phyloP scores from a whole-genome alignment of 106 monocot genomes.

The Platanthera zijinensis region DNA sequence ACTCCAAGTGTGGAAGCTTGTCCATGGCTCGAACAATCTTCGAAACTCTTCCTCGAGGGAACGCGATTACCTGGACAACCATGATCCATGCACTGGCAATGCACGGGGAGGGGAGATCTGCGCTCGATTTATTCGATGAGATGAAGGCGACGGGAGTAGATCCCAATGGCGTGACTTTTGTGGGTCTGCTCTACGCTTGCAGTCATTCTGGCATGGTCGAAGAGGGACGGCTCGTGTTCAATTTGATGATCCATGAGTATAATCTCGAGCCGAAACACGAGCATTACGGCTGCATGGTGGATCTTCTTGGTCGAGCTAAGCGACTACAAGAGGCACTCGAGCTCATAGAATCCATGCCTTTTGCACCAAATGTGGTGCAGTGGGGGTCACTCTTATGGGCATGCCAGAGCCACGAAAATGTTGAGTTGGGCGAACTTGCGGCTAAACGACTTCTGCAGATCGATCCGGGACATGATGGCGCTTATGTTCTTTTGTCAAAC shows the following conservation, averaged over 20 bases:
- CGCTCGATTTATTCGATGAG: slow-evolving; percentile 18
- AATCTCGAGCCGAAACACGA: slow-evolving; percentile 37
- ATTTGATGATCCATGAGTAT: slow-evolving; percentile 31
- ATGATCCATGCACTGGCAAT: slow-evolving; percentile 46
- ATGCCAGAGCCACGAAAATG: slow-evolving; percentile 31
- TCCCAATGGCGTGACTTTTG: slow-evolving; percentile 36
- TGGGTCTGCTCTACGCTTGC: slow-evolving; percentile 37
- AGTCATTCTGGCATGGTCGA: slow-evolving; percentile 44
- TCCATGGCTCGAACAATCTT: slow-evolving; percentile 21
- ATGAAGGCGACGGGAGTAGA: slow-evolving; percentile 26
- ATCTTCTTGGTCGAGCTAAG: slow-evolving; percentile 57
- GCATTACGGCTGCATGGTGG: slow-evolving; percentile 75
- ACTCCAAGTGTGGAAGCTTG: slow-evolving; percentile 36
- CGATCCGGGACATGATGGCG: slow-evolving; percentile 44
- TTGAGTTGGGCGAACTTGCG: slow-evolving; percentile 39
- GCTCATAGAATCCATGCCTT: slow-evolving; percentile 51
- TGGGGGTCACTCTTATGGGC: slow-evolving; percentile 63
- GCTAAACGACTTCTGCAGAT: slow-evolving; percentile 44
- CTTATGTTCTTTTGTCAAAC: slow-evolving; percentile 56
- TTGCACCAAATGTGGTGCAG: slow-evolving; percentile 33
- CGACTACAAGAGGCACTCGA: slow-evolving; percentile 39
- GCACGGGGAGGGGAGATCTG: slow-evolving; percentile 32
- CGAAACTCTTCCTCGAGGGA: slow-evolving; percentile 13
- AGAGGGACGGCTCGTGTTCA: slow-evolving; percentile 38
- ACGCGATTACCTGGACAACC: slow-evolving; percentile 38